Evolutionary conservation across 2,329 filamentous ascomycete genomes (phyloP).

Genomic region (Trichoderma breve): DNA sequence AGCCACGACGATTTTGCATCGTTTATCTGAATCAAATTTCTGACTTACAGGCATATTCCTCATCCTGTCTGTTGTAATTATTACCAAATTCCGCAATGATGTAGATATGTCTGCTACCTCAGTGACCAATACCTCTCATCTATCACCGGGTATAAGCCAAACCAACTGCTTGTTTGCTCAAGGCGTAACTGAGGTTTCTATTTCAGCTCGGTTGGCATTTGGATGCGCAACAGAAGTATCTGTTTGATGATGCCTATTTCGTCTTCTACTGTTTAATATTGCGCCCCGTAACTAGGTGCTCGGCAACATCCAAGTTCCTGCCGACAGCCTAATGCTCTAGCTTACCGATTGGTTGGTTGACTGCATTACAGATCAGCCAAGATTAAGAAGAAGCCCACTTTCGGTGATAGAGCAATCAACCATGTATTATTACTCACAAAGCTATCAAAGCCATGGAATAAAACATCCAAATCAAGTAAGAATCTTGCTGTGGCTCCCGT

Average conservation of each 20-base stretch:
- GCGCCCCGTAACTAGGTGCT: background rate
- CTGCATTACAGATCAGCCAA: background rate
- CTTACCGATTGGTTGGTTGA: background rate
- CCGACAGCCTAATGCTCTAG: background rate
- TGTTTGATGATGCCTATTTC: no score
- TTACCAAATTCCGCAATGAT: accelerated
- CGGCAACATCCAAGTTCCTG: background rate
- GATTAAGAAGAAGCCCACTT: background rate
- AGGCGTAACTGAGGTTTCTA: no score
- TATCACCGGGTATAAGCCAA: background rate
- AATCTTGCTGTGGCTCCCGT: background rate
- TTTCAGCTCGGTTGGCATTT: no score
- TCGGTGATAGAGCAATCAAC: background rate
- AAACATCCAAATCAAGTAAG: background rate
- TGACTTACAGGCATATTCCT: no score
- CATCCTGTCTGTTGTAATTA: background rate
- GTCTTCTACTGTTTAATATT: background rate
- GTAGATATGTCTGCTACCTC: background rate
- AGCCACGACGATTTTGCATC: background rate
- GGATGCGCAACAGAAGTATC: background rate
- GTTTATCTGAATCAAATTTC: no score
- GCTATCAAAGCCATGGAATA: background rate
- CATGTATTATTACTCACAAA: background rate
- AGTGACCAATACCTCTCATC: background rate
- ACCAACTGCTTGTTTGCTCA: background rate